Evolutionary conservation across 2,329 filamentous ascomycete genomes (phyloP).

Genomic region (Diaporthe nobilis): DNA sequence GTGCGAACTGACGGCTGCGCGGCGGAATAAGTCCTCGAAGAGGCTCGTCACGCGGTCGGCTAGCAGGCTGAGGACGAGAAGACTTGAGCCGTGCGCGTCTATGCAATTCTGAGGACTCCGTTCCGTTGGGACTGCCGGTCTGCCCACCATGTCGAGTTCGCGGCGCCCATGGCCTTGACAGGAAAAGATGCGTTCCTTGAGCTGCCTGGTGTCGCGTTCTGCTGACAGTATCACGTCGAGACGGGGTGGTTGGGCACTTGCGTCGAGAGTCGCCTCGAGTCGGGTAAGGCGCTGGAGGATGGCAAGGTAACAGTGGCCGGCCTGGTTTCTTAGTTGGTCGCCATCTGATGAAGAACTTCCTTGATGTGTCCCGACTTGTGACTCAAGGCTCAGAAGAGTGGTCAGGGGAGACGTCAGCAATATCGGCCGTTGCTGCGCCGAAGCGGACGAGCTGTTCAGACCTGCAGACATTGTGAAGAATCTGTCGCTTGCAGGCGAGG

Average conservation of each 20-base stretch:
- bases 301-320: slow-evolving; percentile 9
- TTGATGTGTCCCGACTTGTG: neutral
- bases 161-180: neutral
- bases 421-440: neutral
- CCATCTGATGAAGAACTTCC: neutral
- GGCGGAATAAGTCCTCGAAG: neutral
- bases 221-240: neutral
- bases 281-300: neutral
- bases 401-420: neutral
- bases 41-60: slow-evolving; percentile 8
- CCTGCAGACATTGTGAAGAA: neutral
- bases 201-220: neutral
- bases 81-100: neutral
- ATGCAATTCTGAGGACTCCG: neutral
- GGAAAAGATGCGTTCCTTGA: slow-evolving; percentile 11
- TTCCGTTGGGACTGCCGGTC: too few relatives aligned
- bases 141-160: too few relatives aligned
- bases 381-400: neutral
- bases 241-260: neutral
- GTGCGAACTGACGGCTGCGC: slow-evolving; percentile 8
- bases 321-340: neutral
- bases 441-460: neutral
- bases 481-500: neutral
- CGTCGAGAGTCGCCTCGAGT: neutral
- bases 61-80: neutral